These are phyloP conservation scores for Stylosanthes scabra DNA, from an alignment of 331 rosid species.

Conservation along the genomic window DNA sequence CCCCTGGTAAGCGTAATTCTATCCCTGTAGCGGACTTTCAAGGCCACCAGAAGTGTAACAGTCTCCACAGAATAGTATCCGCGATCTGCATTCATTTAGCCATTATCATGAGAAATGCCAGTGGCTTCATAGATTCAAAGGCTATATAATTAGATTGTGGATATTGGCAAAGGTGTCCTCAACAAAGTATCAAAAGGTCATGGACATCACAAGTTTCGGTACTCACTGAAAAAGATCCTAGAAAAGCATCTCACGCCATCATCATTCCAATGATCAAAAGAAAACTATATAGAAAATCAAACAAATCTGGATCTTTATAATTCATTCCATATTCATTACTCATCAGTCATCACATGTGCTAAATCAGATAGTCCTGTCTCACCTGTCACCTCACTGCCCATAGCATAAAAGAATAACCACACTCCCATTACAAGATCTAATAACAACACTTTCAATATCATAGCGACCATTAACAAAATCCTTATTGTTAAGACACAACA, in stretches of 20 bases:
- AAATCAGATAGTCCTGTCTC: not conserved
- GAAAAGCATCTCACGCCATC: not conserved
- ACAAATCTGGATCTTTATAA: constrained; percentile 3
- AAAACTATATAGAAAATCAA: constrained; percentile 12
- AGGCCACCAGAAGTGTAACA: constrained; percentile 89
- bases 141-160: constrained; percentile 8
- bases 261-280: constrained; percentile 20
- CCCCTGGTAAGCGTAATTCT: constrained; percentile 92
- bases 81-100: constrained; percentile 68
- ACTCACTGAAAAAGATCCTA: not conserved
- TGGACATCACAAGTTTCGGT: constrained; percentile 10
- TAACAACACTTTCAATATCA: constrained; percentile 14
- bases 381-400: not conserved
- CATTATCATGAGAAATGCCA: constrained; percentile 44
- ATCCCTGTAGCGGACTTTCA: constrained; percentile 92
- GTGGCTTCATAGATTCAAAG: not conserved
- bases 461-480: not conserved
- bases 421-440: constrained; percentile 19
- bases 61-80: constrained; percentile 98
- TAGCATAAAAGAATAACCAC: constrained; percentile 7
- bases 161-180: not conserved
- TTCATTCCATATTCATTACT: not conserved
- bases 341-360: not conserved
- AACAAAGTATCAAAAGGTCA: not conserved
- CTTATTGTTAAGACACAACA: not conserved